A percentile compares a stretch with the other conserved stretches of the same genome.
These are phyloP conservation scores for Ajuga reptans DNA, from an alignment of 305 asterid species.

Conservation along the genomic window DNA sequence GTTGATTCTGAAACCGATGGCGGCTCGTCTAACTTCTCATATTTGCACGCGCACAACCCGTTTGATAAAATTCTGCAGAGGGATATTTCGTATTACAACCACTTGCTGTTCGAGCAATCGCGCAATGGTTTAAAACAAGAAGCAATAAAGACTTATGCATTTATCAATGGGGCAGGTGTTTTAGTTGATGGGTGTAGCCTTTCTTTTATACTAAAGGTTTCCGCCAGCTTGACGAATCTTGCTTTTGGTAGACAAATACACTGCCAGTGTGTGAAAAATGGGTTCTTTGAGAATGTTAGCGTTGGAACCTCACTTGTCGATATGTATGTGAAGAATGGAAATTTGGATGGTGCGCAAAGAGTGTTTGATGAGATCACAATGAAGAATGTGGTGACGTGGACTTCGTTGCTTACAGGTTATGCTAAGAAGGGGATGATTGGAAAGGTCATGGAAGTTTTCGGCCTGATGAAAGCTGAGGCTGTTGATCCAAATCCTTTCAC, in stretches of 20 bases:
- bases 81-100: constrained; percentile 50
- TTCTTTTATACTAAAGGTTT: constrained; percentile 67
- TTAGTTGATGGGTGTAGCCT: constrained; percentile 49
- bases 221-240: constrained; percentile 41
- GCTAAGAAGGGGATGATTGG: constrained; percentile 37
- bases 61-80: constrained; percentile 46
- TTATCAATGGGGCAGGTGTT: constrained; percentile 40
- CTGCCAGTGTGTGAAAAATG: constrained; percentile 60
- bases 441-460: constrained; percentile 39
- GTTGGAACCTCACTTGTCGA: constrained; percentile 81
- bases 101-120: constrained; percentile 51
- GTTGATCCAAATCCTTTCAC: constrained; percentile 68
- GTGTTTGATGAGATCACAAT: constrained; percentile 63
- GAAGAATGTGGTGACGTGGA: constrained; percentile 86
- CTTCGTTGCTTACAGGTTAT: constrained; percentile 67
- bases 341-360: constrained; percentile 43
- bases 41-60: constrained; percentile 32
- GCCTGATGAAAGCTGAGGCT: constrained; percentile 47
- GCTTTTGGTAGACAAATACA: constrained; percentile 60
- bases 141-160: constrained; percentile 43
- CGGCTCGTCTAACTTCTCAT: neutral
- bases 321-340: constrained; percentile 62
- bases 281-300: constrained; percentile 60
- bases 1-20: constrained; percentile 6
- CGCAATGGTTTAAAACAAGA: constrained; percentile 43